Base-by-base conservation (phyloP, 2,329 filamentous ascomycete species). In the Epichloe baconii region DNA sequence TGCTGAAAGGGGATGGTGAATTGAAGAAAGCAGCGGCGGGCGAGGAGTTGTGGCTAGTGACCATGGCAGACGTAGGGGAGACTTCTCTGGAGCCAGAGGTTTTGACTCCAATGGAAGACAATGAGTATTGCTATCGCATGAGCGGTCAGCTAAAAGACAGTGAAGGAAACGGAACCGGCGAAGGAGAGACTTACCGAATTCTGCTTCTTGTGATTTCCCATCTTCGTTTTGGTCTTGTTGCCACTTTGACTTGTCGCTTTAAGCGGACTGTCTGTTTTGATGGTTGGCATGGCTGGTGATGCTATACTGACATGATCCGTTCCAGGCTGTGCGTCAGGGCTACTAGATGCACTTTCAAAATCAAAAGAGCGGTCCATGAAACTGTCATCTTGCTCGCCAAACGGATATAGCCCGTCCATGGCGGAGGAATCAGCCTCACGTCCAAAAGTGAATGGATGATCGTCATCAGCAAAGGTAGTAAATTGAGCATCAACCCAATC, bases 341-440 rank as follows among this genome's bases (percentile, higher is more conserved):
- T 83, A 57, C 73, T 79, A 2, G 77, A 74, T 8, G 75, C 74
- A 57, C 77, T 79, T 15, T 76, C 74, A 59, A 83, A 82, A 56
- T 80, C 75, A 57, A 81, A 79, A 46, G 71, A 66, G 44, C 68
- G 66, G 49, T 74, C 68, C 68, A 76, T 72, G 48, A 70, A 69
- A 56, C 68, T 68, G 53, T 74, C 72, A 51, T 65, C 63, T 17
- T 64, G 57, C n/a, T 64, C 60, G 34, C 56, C 53, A 51, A 68
- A 66, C 37, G 52, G 58, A 48, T 66, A 67, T 5, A 68, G 51
- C 45, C 55, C 59, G 26, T 63, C 64, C 47, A 64, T 55, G 46
- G 55, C 49, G 17, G 62, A 55, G 43, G 62, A 54, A 23, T 58
- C 56, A 17, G 53, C 54, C 31, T 59, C 60, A 31, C 58, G 58